Conservation (phyloP, 1,284 basidiomycete genomes). For the Ganoderma boninense region DNA sequence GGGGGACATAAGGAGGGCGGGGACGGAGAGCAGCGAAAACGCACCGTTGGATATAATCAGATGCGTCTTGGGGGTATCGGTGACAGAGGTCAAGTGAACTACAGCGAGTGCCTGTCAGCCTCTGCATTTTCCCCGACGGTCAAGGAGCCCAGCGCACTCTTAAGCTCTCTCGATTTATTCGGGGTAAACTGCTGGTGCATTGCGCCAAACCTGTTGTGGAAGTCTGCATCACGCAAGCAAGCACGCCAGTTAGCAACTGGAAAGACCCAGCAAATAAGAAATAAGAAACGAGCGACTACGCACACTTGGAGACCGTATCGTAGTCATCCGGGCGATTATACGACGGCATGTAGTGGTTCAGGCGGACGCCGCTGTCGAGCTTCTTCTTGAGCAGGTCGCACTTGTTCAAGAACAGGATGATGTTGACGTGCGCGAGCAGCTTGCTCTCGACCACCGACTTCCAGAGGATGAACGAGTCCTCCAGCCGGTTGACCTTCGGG, state of each 20-base stretch:
- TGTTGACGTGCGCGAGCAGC: constrained; percentile 71
- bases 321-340: constrained; percentile 79
- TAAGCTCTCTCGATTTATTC: constrained; percentile 74
- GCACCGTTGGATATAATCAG: constrained; percentile 53
- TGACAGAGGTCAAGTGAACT: constrained; percentile 85
- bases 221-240: constrained; percentile 57
- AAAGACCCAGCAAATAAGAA: neutral
- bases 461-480: constrained; percentile 80
- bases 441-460: constrained; percentile 73
- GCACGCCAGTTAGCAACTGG: constrained; percentile 1
- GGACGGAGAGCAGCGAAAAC: constrained; percentile 24
- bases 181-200: constrained; percentile 73
- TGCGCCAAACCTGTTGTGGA: constrained; percentile 74
- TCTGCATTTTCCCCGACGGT: neutral
- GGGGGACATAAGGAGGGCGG: neutral
- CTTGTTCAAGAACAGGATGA: constrained; percentile 84
- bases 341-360: constrained; percentile 70
- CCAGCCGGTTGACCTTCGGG: constrained; percentile 71
- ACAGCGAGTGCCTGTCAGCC: constrained; percentile 19
- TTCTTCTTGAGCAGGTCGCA: constrained; percentile 79
- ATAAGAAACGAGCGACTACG: constrained; percentile 30
- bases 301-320: constrained; percentile 76
- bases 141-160: constrained; percentile 55
- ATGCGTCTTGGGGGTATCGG: constrained; percentile 57
- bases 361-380: constrained; percentile 75